Percentiles rank a stretch among this genome's conserved stretches.
phyloP scores from a whole-genome alignment of 2,329 filamentous ascomycete species.

The Reticulascus tulasneorum region DNA sequence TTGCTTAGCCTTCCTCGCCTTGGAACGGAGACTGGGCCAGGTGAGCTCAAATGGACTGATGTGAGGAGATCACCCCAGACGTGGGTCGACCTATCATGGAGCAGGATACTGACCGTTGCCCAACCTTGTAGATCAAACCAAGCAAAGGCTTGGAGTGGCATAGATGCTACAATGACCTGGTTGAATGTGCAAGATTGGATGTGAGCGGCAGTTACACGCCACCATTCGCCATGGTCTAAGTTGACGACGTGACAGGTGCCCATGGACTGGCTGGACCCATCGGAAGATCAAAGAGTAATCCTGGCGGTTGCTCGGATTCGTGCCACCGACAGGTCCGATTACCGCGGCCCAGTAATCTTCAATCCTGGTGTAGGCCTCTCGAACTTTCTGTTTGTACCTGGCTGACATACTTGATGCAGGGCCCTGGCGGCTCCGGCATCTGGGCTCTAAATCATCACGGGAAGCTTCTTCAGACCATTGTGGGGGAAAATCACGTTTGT shows the following conservation, averaged over 20 bases:
- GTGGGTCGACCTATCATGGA: too few relatives aligned
- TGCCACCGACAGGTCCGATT: slow-evolving; percentile 22
- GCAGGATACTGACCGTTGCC: too few relatives aligned
- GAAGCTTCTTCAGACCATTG: slow-evolving; percentile 35
- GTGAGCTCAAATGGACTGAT: too few relatives aligned
- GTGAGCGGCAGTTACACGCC: slow-evolving; percentile 14
- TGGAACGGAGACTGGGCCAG: too few relatives aligned
- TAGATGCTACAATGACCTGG: slow-evolving; percentile 22
- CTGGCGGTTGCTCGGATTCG: slow-evolving; percentile 27
- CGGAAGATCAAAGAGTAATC: slow-evolving; percentile 21
- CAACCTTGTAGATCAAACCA: slow-evolving; percentile 36
- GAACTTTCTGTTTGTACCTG: background rate
- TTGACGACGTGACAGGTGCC: slow-evolving; percentile 26
- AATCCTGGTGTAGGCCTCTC: slow-evolving; percentile 30
- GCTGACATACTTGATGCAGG: slow-evolving; percentile 20
- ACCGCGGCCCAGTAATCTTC: slow-evolving; percentile 27
- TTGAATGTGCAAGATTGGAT: slow-evolving; percentile 29
- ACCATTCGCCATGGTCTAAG: background rate
- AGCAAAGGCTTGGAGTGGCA: slow-evolving; percentile 25
- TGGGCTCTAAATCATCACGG: slow-evolving; percentile 27
- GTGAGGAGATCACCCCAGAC: too few relatives aligned
- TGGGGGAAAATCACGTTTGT: slow-evolving; percentile 42
- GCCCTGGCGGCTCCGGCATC: slow-evolving; percentile 46
- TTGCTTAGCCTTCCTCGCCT: too few relatives aligned
- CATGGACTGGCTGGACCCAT: slow-evolving; percentile 29